Percentiles rank a stretch among this genome's conserved stretches.
phyloP scores from a whole-genome alignment of 805 yeast species.

The Barnettozyma salicaria region DNA sequence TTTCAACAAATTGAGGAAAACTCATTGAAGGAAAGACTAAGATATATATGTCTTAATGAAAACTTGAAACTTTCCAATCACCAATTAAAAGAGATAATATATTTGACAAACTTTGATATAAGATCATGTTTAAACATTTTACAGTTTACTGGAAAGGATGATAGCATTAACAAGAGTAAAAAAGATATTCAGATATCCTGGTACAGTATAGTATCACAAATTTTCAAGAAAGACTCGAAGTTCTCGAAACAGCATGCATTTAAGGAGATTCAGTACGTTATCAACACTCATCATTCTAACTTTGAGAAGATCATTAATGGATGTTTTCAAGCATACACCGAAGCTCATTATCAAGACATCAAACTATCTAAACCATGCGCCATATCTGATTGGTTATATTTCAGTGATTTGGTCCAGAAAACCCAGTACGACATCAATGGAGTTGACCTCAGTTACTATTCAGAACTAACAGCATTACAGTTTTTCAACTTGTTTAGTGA shows the following conservation, averaged over 20 bases:
- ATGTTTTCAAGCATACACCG: conserved; percentile 62
- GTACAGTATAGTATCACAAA: conserved; percentile 55
- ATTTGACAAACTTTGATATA: conserved; percentile 72
- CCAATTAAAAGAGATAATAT: conserved; percentile 58
- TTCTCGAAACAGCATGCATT: conserved; percentile 43
- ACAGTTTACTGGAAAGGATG: conserved; percentile 46
- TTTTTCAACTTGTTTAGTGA: conserved; percentile 63
- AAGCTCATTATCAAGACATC: conserved; percentile 59
- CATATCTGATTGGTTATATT: conserved; percentile 71
- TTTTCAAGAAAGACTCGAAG: conserved; percentile 51
- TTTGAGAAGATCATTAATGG: conserved; percentile 65
- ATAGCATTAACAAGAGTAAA: conserved; percentile 23
- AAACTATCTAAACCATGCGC: conserved; percentile 50
- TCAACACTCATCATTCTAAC: conserved; percentile 39
- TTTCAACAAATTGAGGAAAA: conserved; percentile 54
- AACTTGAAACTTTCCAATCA: conserved; percentile 41
- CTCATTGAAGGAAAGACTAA: conserved; percentile 41
- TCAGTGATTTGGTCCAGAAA: conserved; percentile 53
- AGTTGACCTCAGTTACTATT: conserved; percentile 44
- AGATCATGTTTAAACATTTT: conserved; percentile 79
- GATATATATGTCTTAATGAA: conserved; percentile 51
- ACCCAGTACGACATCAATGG: conserved; percentile 38
- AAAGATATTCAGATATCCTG: conserved; percentile 65
- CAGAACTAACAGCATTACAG: conserved; percentile 51
- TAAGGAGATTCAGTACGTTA: conserved; percentile 37